Percentiles rank a stretch among this genome's conserved stretches.
phyloP scores from a whole-genome alignment of 306 rosid genomes.

The Citrullus mucosospermus region DNA sequence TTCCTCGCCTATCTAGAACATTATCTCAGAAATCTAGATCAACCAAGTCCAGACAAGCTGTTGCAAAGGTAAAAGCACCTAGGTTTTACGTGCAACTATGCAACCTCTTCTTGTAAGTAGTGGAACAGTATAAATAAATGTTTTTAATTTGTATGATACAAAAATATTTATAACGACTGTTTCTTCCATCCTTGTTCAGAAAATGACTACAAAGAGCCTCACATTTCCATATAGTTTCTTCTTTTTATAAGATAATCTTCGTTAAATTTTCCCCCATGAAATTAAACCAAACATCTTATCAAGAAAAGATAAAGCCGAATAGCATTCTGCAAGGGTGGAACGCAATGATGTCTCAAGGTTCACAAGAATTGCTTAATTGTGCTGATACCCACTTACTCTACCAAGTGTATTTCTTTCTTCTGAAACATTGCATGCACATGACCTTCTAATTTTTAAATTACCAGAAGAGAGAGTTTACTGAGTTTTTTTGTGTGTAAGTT shows the following conservation, averaged over 20 bases:
- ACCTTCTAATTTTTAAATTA: not conserved
- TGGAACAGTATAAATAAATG: not conserved
- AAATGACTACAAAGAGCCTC: not conserved
- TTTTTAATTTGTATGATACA: not conserved
- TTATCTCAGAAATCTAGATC: slow-evolving; percentile 66
- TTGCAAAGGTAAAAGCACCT: slow-evolving; percentile 43
- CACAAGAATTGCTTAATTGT: not conserved
- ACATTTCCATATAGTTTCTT: not conserved
- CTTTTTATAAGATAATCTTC: not conserved
- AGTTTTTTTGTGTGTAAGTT: not conserved
- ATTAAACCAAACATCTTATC: not conserved
- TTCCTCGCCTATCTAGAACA: slow-evolving; percentile 65
- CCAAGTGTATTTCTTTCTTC: not conserved
- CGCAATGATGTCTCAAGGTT: not conserved
- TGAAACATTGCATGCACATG: not conserved
- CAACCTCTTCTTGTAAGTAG: not conserved
- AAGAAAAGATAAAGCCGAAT: not conserved
- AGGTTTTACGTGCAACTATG: not conserved
- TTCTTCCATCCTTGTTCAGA: not conserved
- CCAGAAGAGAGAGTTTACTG: not conserved
- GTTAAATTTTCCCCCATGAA: not conserved
- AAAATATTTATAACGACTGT: not conserved
- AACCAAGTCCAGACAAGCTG: slow-evolving; percentile 60
- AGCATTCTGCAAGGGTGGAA: not conserved
- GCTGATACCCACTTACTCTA: not conserved